Evolutionary conservation across 2,329 filamentous ascomycete genomes (phyloP), one percentile per base, ranked within the genome.

Genomic region (Coccinonectria pachysandricola): DNA sequence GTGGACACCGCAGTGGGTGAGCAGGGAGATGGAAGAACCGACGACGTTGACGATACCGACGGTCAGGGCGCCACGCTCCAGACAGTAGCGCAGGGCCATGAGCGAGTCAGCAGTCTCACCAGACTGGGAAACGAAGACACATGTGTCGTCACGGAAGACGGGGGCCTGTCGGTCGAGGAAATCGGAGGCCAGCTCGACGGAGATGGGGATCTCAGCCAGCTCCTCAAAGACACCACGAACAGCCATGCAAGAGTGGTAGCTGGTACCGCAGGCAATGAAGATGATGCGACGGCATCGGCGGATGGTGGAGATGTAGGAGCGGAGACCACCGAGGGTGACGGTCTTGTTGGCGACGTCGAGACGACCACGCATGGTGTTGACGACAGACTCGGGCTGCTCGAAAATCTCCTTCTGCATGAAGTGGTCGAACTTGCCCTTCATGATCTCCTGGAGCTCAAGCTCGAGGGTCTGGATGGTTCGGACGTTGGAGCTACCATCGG

Each of bases 321-420:
- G 79, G 45, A 98, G 75, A 44, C 91, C 91, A 69, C 91, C 91
- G 14, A 98, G 77, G 7, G 88, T 96, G 47, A 98, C 87, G 32
- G 76, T 82, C 72, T 92, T 93, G 70, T 95, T 93, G 48, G 76
- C 79, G 34, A 81, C 70, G 59, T 98, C 91, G 48, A 98, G 69
- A 65, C 91, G 91, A 63, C 91, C 91, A 76, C 91, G 85, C 91
- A 98, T 98, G 43, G 91, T 95, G 74, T 98, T 98, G 67, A 98
- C 79, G 36, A 98, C 85, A 9, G 91, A 98, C 65, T 98, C 91
- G 52, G 91, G 91, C 69, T 98, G 91, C 71, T 98, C 91, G 59
- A 98, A 98, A 52, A 98, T 98, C 61, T 98, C 91, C 76, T 98
- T 98, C 60, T 98, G 91, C 91, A 98, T 98, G 71, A 95, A 98